Conservation (phyloP, 805 yeast genomes). For the Ogataea pilisensis region DNA sequence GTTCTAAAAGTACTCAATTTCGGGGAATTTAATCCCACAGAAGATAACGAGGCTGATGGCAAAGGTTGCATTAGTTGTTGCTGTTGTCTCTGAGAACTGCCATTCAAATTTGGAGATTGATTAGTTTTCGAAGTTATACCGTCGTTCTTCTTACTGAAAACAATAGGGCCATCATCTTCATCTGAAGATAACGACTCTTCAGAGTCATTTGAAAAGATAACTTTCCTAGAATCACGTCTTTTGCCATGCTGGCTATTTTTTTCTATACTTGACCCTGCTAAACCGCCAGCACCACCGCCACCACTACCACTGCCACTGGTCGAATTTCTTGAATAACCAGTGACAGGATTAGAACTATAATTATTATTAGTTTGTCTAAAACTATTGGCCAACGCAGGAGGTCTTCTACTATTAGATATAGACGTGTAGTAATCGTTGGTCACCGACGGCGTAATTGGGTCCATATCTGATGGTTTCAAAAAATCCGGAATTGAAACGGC, state of each 20-base stretch:
- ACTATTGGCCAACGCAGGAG: conserved; percentile 6
- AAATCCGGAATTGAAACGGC: conserved; percentile 26
- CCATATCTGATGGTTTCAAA: conserved; percentile 20
- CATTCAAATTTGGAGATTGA: neutral
- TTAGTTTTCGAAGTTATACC: neutral
- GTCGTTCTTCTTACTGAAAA: neutral
- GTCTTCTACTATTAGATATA: conserved; percentile 6
- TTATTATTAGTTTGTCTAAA: neutral
- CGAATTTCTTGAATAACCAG: too few species aligned
- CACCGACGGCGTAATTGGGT: conserved; percentile 18
- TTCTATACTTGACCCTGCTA: too few species aligned
- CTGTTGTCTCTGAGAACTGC: neutral
- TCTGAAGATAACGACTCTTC: conserved; percentile 11
- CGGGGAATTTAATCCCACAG: too few species aligned
- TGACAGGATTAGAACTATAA: too few species aligned
- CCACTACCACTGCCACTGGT: too few species aligned
- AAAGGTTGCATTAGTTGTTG: neutral
- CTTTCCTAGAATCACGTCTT: conserved; percentile 14
- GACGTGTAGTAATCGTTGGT: conserved; percentile 11
- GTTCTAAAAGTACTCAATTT: neutral
- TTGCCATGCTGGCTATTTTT: neutral
- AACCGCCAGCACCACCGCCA: too few species aligned
- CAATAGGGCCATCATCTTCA: conserved; percentile 2
- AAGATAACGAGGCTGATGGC: too few species aligned
- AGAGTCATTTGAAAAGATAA: conserved; percentile 11